These are phyloP conservation scores for Blastomyces emzantsi DNA, from an alignment of 2,329 filamentous ascomycete genomes.

Conservation along the genomic window DNA sequence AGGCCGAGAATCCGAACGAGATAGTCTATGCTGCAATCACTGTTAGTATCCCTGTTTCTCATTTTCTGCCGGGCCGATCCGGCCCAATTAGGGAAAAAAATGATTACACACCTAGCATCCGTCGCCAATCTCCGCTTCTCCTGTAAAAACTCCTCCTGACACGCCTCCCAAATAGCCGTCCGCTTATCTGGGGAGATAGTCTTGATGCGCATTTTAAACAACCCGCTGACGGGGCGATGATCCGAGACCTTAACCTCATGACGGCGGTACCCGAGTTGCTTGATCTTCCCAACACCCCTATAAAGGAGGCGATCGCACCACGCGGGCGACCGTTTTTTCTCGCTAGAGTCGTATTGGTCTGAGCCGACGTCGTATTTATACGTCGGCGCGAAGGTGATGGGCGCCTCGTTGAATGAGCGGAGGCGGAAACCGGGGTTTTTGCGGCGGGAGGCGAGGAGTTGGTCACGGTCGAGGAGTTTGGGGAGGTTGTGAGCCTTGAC, in stretches of 20 bases:
- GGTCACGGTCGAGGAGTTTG: conserved; percentile 87
- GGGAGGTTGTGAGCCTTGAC: conserved; percentile 70
- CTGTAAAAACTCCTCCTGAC: conserved; percentile 64
- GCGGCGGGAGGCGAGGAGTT: conserved; percentile 77
- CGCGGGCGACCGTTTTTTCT: conserved; percentile 87
- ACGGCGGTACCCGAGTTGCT: conserved; percentile 77
- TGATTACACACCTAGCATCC: conserved; percentile 63
- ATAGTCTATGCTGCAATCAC: conserved; percentile 49
- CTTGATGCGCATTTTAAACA: conserved; percentile 77
- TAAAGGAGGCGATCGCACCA: conserved; percentile 97
- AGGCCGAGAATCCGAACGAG: conserved; percentile 55
- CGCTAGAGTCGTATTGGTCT: conserved; percentile 85
- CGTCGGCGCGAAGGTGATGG: conserved; percentile 86
- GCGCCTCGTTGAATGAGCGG: conserved; percentile 79
- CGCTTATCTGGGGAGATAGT: conserved; percentile 61
- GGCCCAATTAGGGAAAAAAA: not conserved
- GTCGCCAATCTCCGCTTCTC: conserved; percentile 59
- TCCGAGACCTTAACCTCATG: conserved; percentile 90
- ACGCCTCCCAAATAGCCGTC: conserved; percentile 59
- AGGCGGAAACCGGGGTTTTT: conserved; percentile 86
- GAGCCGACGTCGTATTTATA: conserved; percentile 99
- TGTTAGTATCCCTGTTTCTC: conserved; percentile 5
- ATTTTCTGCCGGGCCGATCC: not conserved
- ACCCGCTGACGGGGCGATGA: conserved; percentile 82
- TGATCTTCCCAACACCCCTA: conserved; percentile 68